Conservation (phyloP, 2,329 filamentous ascomycete species). For the Colletotrichum sidae region DNA sequence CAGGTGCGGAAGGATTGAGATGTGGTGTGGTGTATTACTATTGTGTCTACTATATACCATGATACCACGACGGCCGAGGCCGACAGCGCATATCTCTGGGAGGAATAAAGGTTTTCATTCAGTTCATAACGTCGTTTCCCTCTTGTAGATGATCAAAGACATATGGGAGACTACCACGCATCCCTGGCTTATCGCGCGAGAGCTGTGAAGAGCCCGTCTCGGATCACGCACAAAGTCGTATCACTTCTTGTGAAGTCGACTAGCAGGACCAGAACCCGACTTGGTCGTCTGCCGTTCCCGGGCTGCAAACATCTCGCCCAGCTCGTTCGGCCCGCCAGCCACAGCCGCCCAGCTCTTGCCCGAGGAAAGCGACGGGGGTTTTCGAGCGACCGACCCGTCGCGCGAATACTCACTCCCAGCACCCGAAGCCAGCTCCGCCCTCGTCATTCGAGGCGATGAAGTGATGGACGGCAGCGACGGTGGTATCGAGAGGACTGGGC, state of each 20-base stretch:
- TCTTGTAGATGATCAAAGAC: no score
- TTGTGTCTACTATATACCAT: background rate
- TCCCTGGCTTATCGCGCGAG: no score
- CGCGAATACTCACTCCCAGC: conserved; percentile 19
- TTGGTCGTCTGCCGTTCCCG: no score
- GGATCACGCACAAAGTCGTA: no score
- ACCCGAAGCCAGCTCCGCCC: conserved; percentile 22
- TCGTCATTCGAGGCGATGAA: conserved; percentile 46
- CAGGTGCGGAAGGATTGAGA: background rate
- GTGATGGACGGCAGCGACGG: conserved; percentile 41
- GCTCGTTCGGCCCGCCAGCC: conserved; percentile 39
- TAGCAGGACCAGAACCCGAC: no score
- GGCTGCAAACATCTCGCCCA: conserved; percentile 11
- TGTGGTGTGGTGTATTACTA: no score
- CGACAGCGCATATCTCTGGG: no score
- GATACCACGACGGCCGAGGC: conserved; percentile 6
- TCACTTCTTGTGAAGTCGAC: no score
- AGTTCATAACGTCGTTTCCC: no score
- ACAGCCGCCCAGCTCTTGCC: conserved; percentile 56
- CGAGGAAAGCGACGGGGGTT: conserved; percentile 48
- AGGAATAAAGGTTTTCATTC: no score
- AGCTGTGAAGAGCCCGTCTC: no score
- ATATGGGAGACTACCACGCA: no score
- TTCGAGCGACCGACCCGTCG: conserved; percentile 36
- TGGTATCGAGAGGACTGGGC: conserved; percentile 42